Evolutionary conservation across 176 grass and related monocot species (phyloP), one percentile per base, ranked within the genome.

Genomic region (sorghum (Sorghum bicolor)): DNA sequence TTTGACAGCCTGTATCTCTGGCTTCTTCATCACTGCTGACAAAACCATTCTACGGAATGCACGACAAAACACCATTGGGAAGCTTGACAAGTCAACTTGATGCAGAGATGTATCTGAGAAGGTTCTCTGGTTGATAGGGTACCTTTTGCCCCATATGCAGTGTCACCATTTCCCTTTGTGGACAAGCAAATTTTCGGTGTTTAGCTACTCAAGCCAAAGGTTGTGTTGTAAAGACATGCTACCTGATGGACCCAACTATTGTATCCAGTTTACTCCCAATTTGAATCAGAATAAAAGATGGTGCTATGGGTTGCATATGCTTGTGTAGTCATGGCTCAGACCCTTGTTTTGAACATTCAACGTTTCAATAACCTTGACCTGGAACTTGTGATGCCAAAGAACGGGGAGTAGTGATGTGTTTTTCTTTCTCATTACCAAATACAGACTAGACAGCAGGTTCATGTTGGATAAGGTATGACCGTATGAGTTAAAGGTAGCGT

Each of bases 1-100:
- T 89, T 84, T 83, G 25, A 63, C 92, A 98, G 96, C 89, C 48
- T 89, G 90, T 55, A 72, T 95, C 62, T 47, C 93, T 43, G 96
- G 93, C n/a, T 98, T 98, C 87, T 95, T 95, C 90, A 98, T 98
- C 58, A 89, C 89, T 26, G 96, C 93, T 66, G 96, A 98, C 76
- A 86, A 77, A 83, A 84, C 45, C 11, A 95, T 98, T 81, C 80
- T 95, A n/a, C 67, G 82, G 33, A 95, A 64, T 24, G 93, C 96
- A 66, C 91, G 93, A 66, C 85, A 88, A 61, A 98, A 98, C 82
- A 90, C 87, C 6, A 92, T 95, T 0, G 87, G 91, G 74, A 98
- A 88, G 89, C 74, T 82, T 36, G 92, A 93, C 63, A 98, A 85
- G 34, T 87, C 71, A 19, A 82, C 85, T 70, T 93, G 81, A 91